Percentiles rank a stretch among this genome's conserved stretches.
Evolutionary conservation across 345 rosid species (phyloP).

Genomic region (Pistacia atlantica): DNA sequence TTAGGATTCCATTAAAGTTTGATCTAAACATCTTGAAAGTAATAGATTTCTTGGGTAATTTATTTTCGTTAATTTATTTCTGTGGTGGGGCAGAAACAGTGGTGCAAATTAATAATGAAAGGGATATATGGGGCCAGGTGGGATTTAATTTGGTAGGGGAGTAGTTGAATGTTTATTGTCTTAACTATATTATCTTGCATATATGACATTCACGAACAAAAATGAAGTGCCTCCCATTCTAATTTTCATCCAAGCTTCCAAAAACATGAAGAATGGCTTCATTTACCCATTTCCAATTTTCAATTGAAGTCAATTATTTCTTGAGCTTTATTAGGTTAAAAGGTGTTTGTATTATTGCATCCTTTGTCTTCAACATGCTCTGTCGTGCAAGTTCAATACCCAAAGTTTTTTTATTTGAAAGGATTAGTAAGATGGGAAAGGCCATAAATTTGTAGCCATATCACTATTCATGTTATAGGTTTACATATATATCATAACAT

Average conservation of each 20-base stretch:
- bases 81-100: background rate
- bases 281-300: slow-evolving; percentile 19
- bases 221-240: background rate
- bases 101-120: background rate
- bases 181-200: background rate
- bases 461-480: too few species aligned
- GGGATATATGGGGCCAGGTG: background rate
- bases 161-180: slow-evolving; percentile 14
- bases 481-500: too few species aligned
- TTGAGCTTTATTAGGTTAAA: slow-evolving; percentile 39
- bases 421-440: background rate
- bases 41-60: background rate
- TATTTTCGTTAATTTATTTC: background rate
- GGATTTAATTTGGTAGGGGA: background rate
- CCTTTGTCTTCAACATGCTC: background rate
- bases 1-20: background rate
- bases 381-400: background rate
- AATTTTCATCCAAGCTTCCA: background rate
- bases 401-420: background rate
- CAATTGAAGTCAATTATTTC: slow-evolving; percentile 37
- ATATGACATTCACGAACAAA: background rate
- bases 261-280: background rate
- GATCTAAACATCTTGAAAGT: background rate
- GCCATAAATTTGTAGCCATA: background rate
- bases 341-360: background rate